Percentiles rank a stretch among this genome's conserved stretches.
Conservation (phyloP, 345 rosid genomes). For the Eutrema japonicum region DNA sequence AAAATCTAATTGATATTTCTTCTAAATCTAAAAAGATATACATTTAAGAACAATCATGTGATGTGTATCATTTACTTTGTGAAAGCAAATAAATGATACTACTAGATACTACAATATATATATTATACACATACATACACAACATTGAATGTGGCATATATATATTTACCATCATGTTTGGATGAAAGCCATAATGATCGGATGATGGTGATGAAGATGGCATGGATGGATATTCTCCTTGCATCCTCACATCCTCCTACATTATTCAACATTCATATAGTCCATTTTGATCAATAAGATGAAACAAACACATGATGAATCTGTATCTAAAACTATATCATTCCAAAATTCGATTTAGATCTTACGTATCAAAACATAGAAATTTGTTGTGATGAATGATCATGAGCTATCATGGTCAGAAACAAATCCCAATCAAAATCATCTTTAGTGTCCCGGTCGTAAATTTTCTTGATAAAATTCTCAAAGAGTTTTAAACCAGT, state of each 20-base stretch:
- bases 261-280: conserved; percentile 23
- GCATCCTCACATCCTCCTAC: conserved; percentile 81
- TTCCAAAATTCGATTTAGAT: background rate
- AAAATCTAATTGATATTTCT: conserved; percentile 22
- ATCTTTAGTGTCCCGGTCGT: background rate
- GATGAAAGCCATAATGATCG: conserved; percentile 63
- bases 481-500: background rate
- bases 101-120: background rate
- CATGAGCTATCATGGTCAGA: conserved; percentile 1
- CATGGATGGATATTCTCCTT: conserved; percentile 59
- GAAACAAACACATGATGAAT: conserved; percentile 7
- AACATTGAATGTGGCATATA: conserved; percentile 10
- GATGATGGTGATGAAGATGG: conserved; percentile 66
- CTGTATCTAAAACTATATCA: background rate
- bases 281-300: conserved; percentile 6
- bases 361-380: background rate
- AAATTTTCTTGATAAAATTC: background rate
- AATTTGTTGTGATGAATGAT: background rate
- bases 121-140: background rate
- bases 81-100: conserved; percentile 13
- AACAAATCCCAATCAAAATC: background rate
- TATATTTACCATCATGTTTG: conserved; percentile 63
- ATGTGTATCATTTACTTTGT: conserved; percentile 21
- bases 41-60: conserved; percentile 18
- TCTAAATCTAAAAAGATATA: conserved; percentile 34